Conservation (phyloP, 2,329 filamentous ascomycete species). For the Penicillium polonicum region DNA sequence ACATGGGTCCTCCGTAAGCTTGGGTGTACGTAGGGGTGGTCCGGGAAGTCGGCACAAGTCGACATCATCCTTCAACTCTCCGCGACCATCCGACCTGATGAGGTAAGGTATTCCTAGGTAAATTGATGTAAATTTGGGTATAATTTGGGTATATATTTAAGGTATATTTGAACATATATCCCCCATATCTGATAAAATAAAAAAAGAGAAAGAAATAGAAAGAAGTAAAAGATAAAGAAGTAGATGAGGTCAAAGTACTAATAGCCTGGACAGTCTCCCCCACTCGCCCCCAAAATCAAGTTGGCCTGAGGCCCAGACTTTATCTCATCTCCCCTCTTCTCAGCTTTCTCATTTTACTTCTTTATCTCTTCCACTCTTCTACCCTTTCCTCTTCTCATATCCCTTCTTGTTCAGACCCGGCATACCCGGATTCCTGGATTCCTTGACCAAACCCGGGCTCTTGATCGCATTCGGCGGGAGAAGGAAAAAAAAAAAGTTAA, state of each 20-base stretch:
- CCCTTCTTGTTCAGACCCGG: neutral
- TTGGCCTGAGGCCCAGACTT: conserved; percentile 22
- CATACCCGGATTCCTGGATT: neutral
- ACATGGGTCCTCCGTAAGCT: neutral
- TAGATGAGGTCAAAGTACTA: neutral
- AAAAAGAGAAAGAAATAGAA: neutral
- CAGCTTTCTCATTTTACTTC: conserved; percentile 7
- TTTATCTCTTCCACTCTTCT: neutral
- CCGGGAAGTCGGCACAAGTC: conserved; percentile 2
- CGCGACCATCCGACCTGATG: conserved; percentile 3
- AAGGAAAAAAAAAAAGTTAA: conserved; percentile 17
- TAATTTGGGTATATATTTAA: no score
- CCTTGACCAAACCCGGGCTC: conserved; percentile 8
- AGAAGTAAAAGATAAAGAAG: neutral
- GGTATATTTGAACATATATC: neutral
- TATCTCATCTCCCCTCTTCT: conserved; percentile 15
- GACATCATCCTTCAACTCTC: conserved; percentile 1
- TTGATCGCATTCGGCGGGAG: conserved; percentile 21
- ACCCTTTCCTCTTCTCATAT: neutral
- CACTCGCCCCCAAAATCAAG: conserved; percentile 11
- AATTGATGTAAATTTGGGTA: no score
- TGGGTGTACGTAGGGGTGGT: no score
- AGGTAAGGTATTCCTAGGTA: neutral
- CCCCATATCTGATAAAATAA: neutral
- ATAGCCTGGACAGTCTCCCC: neutral